Evolutionary conservation across 179 eudicot species (phyloP), one percentile per base, ranked within the genome.

Genomic region (Actinidia chinensis): DNA sequence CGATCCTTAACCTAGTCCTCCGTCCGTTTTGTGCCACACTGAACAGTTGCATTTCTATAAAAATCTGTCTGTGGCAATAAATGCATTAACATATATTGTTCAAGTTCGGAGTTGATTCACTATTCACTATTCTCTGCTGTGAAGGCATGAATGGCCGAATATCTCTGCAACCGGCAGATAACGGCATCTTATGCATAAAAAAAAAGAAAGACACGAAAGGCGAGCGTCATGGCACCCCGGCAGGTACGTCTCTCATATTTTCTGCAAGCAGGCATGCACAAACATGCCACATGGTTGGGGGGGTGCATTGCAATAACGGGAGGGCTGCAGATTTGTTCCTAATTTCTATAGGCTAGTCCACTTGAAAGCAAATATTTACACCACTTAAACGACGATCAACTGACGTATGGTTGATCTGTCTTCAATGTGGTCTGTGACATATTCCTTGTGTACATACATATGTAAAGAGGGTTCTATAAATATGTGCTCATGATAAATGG

Each of bases 131-230:
- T 66, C 44, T 23, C 58, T 52, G n/a, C 63, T 40, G 55, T 76
- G 87, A 93, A 93, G 99, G 90, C 50, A 95, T 95, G 99, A 92
- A 89, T 85, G 99, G 98, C 7, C 99, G n/a, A 95, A 75, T 90
- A 93, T 86, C 94, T 95, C 47, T 95, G 98, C 87, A 93, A 95
- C 85, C 92, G 98, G 58, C 99, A 90, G 87, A 95, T 95, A 50
- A 92, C 99, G 63, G 98, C 92, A 55, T 91, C 99, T 2, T 95
- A 95, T 82, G 99, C 99, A 72, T 95, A 93, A 94, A 93, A 95
- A 86, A n/a, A n/a, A n/a, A n/a, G n/a, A 95, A 95, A 85, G 99
- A 95, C 80, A 92, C 98, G 0, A 93, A 93, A 74, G 99, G 99
- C 77, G 98, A 93, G 87, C 91, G 98, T 64, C 99, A 93, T 82